Percentiles rank a stretch among this genome's conserved stretches.
Conservation (phyloP, 2,329 filamentous ascomycete species). For the Pseudogymnoascus sp. region DNA sequence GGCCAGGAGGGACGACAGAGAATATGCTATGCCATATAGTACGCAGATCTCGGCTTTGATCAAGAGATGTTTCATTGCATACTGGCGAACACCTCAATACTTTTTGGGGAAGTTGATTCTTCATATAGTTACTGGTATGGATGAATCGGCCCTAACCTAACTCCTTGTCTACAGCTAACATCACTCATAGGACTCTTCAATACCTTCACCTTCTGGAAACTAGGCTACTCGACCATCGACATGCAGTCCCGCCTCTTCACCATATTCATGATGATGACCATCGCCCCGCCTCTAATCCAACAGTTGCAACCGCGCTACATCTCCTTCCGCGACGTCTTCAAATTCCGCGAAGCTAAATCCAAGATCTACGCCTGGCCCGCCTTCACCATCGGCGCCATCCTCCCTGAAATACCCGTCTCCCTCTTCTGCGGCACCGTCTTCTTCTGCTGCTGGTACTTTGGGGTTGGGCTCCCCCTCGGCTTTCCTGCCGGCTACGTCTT, state of each 20-base stretch:
- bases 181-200: constrained; percentile 49
- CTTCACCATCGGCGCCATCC: constrained; percentile 55
- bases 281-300: constrained; percentile 63
- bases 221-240: constrained; percentile 47
- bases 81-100: constrained; percentile 57
- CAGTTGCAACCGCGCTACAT: constrained; percentile 65
- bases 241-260: constrained; percentile 65
- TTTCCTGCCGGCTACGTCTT: constrained; percentile 54
- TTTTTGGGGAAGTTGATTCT: constrained; percentile 53
- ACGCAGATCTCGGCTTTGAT: constrained; percentile 45
- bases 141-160: constrained; percentile 42
- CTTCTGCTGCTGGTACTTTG: constrained; percentile 54
- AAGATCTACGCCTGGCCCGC: constrained; percentile 72
- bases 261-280: constrained; percentile 65
- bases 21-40: constrained; percentile 52
- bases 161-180: constrained; percentile 25
- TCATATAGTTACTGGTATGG: constrained; percentile 47
- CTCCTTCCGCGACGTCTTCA: constrained; percentile 55
- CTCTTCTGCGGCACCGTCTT: constrained; percentile 57
- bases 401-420: constrained; percentile 63
- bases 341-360: constrained; percentile 59
- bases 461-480: constrained; percentile 41
- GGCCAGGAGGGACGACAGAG: constrained; percentile 41
- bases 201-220: constrained; percentile 58
- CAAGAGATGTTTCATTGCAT: constrained; percentile 49